Percentiles rank a stretch among this genome's conserved stretches.
Conservation (phyloP, 495 filamentous ascomycete species). For the Trichoderma erinaceum region DNA sequence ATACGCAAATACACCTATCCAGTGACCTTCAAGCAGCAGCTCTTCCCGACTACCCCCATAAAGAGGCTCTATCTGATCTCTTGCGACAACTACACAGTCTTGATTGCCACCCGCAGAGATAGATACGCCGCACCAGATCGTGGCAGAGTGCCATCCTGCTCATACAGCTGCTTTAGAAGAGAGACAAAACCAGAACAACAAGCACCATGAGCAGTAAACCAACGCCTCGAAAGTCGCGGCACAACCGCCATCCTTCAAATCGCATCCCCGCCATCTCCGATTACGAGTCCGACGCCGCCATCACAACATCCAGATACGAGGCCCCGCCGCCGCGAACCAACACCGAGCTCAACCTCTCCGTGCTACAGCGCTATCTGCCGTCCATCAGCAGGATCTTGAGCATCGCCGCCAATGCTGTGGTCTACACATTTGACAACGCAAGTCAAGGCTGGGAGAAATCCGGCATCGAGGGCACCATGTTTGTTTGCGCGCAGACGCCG, state of each 20-base stretch:
- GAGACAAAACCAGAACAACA: not conserved
- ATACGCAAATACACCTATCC: too few species aligned
- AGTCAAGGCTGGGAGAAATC: conserved; percentile 68
- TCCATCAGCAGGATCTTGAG: conserved; percentile 58
- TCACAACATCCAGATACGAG: conserved; percentile 24
- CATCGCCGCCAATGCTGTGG: conserved; percentile 69
- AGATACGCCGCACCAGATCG: too few species aligned
- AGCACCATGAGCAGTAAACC: conserved; percentile 5
- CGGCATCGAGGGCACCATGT: conserved; percentile 72
- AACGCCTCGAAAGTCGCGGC: conserved; percentile 17
- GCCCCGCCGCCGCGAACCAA: conserved; percentile 55
- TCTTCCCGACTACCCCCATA: too few species aligned
- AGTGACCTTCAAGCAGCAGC: too few species aligned
- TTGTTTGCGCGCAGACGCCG: conserved; percentile 60
- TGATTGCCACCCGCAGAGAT: too few species aligned
- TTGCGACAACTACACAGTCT: too few species aligned
- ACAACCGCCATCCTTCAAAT: conserved; percentile 24
- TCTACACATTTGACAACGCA: conserved; percentile 65
- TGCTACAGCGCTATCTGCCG: conserved; percentile 70
- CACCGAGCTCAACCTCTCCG: conserved; percentile 73
- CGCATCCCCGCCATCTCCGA: conserved; percentile 46
- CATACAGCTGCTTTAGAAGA: not conserved
- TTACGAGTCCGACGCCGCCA: conserved; percentile 53
- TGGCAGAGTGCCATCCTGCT: too few species aligned
- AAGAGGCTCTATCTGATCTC: too few species aligned